Evolutionary conservation across 2,329 filamentous ascomycete genomes (phyloP), one percentile per base, ranked within the genome.

Genomic region (Apiospora marii): DNA sequence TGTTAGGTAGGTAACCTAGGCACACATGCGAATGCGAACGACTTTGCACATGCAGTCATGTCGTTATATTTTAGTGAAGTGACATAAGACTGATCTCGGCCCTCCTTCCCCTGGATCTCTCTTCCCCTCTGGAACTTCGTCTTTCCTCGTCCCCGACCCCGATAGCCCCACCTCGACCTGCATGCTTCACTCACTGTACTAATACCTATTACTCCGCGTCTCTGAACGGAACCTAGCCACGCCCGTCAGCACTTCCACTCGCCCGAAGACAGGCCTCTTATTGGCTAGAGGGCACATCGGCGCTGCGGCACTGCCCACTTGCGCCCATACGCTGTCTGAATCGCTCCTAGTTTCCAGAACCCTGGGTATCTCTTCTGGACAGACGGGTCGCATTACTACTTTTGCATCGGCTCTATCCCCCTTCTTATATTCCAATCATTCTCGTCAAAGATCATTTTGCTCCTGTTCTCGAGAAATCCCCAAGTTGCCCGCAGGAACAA

Each of bases 161-260:
- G 58, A 64, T 30, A 41, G 58, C 58, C 58, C 58, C 58, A 64
- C 58, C 58, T 64, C 34, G 58, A 64, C 34, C 58, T 64, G 58
- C 58, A 41, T 64, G 58, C 58, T 37, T 64, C 34, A 41, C 34
- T 34, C 12, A 13, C 24, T 27, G n/a, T 53, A n/a, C 58, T n/a
- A n/a, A n/a, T n/a, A n/a, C n/a, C n/a, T n/a, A n/a, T 19, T 41
- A 37, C 53, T 61, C 53, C 53, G 30, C 53, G 53, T 61, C 53
- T n/a, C 30, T 34, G n/a, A n/a, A n/a, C n/a, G n/a, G n/a, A n/a
- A n/a, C n/a, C n/a, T 61, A n/a, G 53, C 30, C 37, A 16, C n/a
- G 16, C 14, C 10, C 27, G 51, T 22, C 51, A 58, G 30, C 53
- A 24, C 58, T 64, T 64, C 58, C 58, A 64, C 34, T 41, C 58